phyloP scores from a whole-genome alignment of 2,329 filamentous ascomycete genomes.

The Ceratocystis papillata region DNA sequence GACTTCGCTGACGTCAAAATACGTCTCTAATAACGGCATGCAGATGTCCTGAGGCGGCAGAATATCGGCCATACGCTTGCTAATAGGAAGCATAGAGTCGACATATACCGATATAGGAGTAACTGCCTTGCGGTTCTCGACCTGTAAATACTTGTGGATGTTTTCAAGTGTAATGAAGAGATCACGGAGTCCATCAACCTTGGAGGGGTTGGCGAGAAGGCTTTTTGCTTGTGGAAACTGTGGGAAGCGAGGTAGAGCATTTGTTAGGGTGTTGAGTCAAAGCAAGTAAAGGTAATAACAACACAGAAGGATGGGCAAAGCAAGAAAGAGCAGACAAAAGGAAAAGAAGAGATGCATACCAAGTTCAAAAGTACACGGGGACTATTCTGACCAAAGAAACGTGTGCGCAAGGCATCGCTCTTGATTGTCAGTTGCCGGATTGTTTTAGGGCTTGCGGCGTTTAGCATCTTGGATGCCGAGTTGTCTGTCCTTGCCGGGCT shows the following conservation, averaged over 20 bases:
- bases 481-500: slow-evolving; percentile 34
- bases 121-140: slow-evolving; percentile 38
- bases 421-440: slow-evolving; percentile 43
- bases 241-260: neutral
- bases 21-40: slow-evolving; percentile 41
- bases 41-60: slow-evolving; percentile 42
- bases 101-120: slow-evolving; percentile 46
- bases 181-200: slow-evolving; percentile 35
- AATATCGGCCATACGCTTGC: slow-evolving; percentile 48
- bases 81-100: slow-evolving; percentile 48
- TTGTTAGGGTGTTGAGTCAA: neutral
- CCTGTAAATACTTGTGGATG: slow-evolving; percentile 40
- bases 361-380: slow-evolving; percentile 44
- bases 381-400: slow-evolving; percentile 45
- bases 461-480: slow-evolving; percentile 26
- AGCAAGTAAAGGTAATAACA: neutral
- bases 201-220: slow-evolving; percentile 38
- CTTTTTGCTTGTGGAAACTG: slow-evolving; percentile 46
- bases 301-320: slow-evolving; percentile 6
- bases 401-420: slow-evolving; percentile 37
- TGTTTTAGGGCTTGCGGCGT: slow-evolving; percentile 36
- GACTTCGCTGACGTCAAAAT: slow-evolving; percentile 42
- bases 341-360: slow-evolving; percentile 31
- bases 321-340: neutral
- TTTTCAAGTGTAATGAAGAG: slow-evolving; percentile 38